Base-by-base conservation (phyloP, 768 basidiomycete species). In the Boletus rufocinnamomeus region DNA sequence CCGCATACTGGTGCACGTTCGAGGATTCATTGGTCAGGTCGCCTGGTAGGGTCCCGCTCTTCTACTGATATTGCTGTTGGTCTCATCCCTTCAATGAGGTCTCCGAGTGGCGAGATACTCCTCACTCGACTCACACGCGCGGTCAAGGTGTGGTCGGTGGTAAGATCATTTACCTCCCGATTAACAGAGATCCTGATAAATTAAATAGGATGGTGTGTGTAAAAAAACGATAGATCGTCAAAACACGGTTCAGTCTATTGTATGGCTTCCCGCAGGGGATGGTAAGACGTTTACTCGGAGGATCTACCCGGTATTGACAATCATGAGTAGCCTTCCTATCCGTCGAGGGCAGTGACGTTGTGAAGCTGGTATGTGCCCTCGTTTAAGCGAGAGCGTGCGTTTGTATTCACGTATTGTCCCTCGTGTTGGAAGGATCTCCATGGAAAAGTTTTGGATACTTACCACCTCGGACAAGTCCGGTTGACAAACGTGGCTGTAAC, bases 141-240 rank as follows among this genome's bases (percentile, higher is more conserved):
- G 45, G 72, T 83, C 57, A 84, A 84, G 66, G 72, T 83, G 52
- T 83, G 82, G 82, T 79, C 74, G 6, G 78, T 80, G 69, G 81
- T 81, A 54, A 50, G 72, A 65, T 46, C 54, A 35, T 43, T 51
- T 44, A 23, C 57, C 25, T 30, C 52, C 28, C 4, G 27, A 37
- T 50, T n/a, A 46, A 52, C 49, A 52, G 41, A n/a, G 28, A 52
- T 23, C 57, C 50, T 60, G 50, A 62, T 38, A 40, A 53, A 54
- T 54, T 11, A 41, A 13, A 37, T 50, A 83, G 81, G 76, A 80
- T 21, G 82, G 83, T 45, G 79, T 83, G 46, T 81, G 81, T 64
- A 75, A 66, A 58, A 77, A 73, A 63, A 83, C 79, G 19, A 84
- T 83, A 57, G 79, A 81, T 51, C 76, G 83, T 10, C 72, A 72